Conservation (phyloP, 257 asterid species). For the Eucommia ulmoides region DNA sequence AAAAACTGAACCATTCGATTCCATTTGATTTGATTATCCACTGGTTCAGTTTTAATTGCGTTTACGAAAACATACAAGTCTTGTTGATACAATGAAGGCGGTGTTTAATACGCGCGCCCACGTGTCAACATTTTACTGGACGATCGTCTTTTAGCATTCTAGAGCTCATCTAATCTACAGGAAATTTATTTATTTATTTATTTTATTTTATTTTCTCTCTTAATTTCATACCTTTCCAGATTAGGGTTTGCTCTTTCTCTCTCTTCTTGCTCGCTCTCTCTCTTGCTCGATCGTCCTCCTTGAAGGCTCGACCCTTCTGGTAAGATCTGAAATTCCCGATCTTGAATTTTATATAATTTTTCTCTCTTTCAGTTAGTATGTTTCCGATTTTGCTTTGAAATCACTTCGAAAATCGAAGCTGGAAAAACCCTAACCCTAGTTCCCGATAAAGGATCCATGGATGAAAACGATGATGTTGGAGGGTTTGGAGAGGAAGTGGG, state of each 20-base stretch:
- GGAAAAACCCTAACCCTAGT: constrained; percentile 12
- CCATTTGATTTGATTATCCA: no score
- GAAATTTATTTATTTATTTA: no score
- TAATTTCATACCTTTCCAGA: not conserved
- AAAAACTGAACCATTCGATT: no score
- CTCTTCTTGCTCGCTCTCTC: not conserved
- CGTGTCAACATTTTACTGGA: no score
- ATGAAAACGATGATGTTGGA: constrained; percentile 30
- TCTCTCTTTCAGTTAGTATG: not conserved
- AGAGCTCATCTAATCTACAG: no score
- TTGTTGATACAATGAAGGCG: no score
- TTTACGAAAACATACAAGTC: no score
- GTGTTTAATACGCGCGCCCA: no score
- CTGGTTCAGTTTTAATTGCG: no score
- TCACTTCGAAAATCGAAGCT: not conserved
- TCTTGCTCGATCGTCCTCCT: no score
- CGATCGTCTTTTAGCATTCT: no score
- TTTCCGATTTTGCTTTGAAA: not conserved
- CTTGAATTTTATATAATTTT: not conserved
- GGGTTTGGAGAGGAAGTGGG: constrained; percentile 33
- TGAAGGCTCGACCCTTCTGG: not conserved
- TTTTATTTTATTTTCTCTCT: no score
- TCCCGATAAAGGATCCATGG: constrained; percentile 22
- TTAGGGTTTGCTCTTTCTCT: not conserved
- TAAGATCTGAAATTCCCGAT: not conserved